Conservation (phyloP, 2,329 filamentous ascomycete species). For the Diplodia intermedia region DNA sequence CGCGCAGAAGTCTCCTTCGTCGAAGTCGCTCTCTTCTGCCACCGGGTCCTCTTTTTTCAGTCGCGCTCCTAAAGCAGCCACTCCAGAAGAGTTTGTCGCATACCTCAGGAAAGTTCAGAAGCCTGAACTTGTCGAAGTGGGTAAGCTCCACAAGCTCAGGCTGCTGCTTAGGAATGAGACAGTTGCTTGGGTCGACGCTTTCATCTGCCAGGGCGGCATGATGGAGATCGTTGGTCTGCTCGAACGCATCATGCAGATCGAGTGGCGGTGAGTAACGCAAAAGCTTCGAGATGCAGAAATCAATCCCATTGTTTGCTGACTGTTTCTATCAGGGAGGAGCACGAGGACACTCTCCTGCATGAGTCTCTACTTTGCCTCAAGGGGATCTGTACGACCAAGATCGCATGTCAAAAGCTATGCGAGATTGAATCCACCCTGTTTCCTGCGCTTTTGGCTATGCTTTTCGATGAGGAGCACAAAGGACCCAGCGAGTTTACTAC, state of each 20-base stretch:
- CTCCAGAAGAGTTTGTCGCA: constrained; percentile 82
- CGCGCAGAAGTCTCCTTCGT: constrained; percentile 67
- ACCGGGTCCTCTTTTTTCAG: constrained; percentile 65
- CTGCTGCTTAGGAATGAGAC: constrained; percentile 92
- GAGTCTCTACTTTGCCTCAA: constrained; percentile 93
- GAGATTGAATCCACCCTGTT: constrained; percentile 82
- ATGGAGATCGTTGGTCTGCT: constrained; percentile 85
- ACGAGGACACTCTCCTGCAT: constrained; percentile 91
- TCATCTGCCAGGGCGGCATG: constrained; percentile 90
- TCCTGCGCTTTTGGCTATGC: constrained; percentile 82
- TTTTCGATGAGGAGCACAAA: constrained; percentile 98
- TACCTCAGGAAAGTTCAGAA: constrained; percentile 83
- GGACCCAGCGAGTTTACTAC: constrained; percentile 97
- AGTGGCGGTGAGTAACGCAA: constrained; percentile 75
- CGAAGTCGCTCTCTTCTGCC: constrained; percentile 62
- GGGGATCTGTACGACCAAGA: constrained; percentile 88
- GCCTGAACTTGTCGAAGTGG: constrained; percentile 87
- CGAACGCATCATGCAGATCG: constrained; percentile 90
- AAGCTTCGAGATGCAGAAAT: background rate
- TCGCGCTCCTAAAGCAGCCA: constrained; percentile 75
- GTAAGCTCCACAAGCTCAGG: constrained; percentile 90
- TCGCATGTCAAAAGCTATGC: constrained; percentile 81
- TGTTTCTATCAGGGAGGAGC: constrained; percentile 73
- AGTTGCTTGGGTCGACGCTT: constrained; percentile 91
- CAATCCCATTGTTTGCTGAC: constrained; percentile 40